Conservation (phyloP, 2,329 filamentous ascomycete genomes). For the Achaetomium macrosporum region DNA sequence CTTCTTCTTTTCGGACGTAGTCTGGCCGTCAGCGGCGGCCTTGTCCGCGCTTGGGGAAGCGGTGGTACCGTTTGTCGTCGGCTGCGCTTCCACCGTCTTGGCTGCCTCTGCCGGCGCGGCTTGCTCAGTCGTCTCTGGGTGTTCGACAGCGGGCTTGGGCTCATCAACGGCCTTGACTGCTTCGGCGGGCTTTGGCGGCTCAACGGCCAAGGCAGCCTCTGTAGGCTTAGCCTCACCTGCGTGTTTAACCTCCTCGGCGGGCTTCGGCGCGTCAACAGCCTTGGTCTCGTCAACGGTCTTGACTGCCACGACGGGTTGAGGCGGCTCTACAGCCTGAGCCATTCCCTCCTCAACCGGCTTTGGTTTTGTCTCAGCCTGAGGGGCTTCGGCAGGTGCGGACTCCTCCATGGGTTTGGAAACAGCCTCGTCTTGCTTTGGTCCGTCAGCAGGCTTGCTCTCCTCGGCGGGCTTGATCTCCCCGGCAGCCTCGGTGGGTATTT, state of each 20-base stretch:
- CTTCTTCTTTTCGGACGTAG: slow-evolving; percentile 55
- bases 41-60: slow-evolving; percentile 16
- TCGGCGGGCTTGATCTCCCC: neutral
- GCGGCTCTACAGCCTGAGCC: slow-evolving; percentile 54
- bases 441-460: neutral
- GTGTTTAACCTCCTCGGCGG: slow-evolving; percentile 5
- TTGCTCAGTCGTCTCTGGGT: neutral
- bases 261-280: slow-evolving; percentile 3
- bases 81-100: slow-evolving; percentile 8
- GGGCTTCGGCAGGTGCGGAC: slow-evolving; percentile 15
- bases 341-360: slow-evolving; percentile 30
- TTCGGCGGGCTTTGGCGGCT: neutral
- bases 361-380: slow-evolving; percentile 29
- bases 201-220: too few species aligned
- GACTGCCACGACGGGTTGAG: slow-evolving; percentile 39
- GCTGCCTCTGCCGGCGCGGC: slow-evolving; percentile 7
- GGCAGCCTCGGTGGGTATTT: slow-evolving; percentile 9
- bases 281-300: slow-evolving; percentile 53
- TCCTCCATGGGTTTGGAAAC: slow-evolving; percentile 31
- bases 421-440: slow-evolving; percentile 29
- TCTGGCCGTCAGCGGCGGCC: slow-evolving; percentile 27
- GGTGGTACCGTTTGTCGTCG: slow-evolving; percentile 18
- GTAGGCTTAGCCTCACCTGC: neutral
- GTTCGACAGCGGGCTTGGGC: neutral
- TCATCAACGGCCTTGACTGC: neutral